Evolutionary conservation across 805 yeast genomes (phyloP), one percentile per base, ranked within the genome.

Genomic region (Candida alai): DNA sequence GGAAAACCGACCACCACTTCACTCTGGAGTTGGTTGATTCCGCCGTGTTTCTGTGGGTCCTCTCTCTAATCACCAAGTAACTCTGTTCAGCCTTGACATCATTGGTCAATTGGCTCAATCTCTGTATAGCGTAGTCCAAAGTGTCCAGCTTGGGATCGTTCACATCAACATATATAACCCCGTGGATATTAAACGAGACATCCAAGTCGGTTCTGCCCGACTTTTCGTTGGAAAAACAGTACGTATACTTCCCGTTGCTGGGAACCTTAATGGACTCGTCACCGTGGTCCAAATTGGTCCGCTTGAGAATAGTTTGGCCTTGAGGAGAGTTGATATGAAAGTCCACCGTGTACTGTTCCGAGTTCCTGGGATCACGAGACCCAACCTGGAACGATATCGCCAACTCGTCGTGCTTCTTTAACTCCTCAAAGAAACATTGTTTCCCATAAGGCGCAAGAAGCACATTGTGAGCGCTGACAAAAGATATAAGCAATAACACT

Each of bases 1-100:
- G 98, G 73, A 89, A 83, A 20, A 86, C 72, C 18, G 96, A 85
- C 98, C 98, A 90, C 86, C 95, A 93, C 63, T 90, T 90, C 45
- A 90, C 97, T 52, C 98, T 79, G 36, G 93, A 82, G 62, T 90
- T 90, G 29, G 98, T 90, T 16, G 95, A 84, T 65, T 90, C 98
- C 5, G 98, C 97, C 7, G 98, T 90, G 66, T 90, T 93, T 76
- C 98, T 84, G 62, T 90, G 98, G 11, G 94, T 84, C 68, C 97
- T 83, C 65, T 90, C 98, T 65, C 98, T 80, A 41, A 90, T 88
- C 30, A 89, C 94, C 49, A 93, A 80, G 63, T 93, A 93, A 49
- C 85, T 76, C 53, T 83, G 94, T 64, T 93, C 98, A 49, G 88
- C 90, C 65, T 84, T 84, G 40, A 93, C 88, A 49, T 87, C 96